A percentile compares a stretch with the other conserved stretches of the same genome.
phyloP scores from a whole-genome alignment of 2,329 filamentous ascomycete genomes.

The Aspergillus sclerotialis region DNA sequence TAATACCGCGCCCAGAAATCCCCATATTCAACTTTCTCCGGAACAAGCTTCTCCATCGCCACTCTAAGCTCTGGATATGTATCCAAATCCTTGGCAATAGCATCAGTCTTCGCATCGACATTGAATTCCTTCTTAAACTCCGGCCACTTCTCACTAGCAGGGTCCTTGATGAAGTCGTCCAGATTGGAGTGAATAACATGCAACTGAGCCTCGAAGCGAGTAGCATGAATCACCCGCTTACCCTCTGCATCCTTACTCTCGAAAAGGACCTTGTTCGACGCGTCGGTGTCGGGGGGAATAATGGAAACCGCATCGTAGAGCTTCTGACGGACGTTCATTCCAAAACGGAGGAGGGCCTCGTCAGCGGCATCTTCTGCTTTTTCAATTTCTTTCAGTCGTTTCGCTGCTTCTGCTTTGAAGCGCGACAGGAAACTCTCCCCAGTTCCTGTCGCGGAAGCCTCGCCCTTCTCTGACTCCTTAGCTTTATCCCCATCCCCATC shows the following conservation, averaged over 20 bases:
- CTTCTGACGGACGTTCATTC: conserved; percentile 81
- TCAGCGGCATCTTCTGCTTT: conserved; percentile 92
- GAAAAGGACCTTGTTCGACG: conserved; percentile 64
- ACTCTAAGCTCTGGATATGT: conserved; percentile 76
- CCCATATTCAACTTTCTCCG: conserved; percentile 78
- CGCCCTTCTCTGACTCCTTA: conserved; percentile 20
- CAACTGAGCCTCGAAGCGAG: conserved; percentile 87
- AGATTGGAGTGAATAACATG: conserved; percentile 86
- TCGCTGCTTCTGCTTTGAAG: conserved; percentile 69
- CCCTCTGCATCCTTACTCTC: conserved; percentile 87
- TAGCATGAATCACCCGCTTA: conserved; percentile 90
- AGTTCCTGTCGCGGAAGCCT: too few relatives aligned
- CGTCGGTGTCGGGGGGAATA: conserved; percentile 58
- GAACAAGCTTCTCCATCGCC: conserved; percentile 96
- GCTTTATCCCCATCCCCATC: conserved; percentile 11
- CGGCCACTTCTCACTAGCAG: conserved; percentile 65
- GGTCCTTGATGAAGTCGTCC: conserved; percentile 78
- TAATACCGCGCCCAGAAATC: conserved; percentile 96
- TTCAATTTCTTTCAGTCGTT: conserved; percentile 81
- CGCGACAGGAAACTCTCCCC: conserved; percentile 65
- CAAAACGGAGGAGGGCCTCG: conserved; percentile 87
- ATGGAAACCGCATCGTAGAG: conserved; percentile 85
- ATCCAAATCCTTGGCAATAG: conserved; percentile 73
- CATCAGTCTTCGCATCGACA: conserved; percentile 74
- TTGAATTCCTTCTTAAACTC: conserved; percentile 69